phyloP scores from a whole-genome alignment of 2,329 filamentous ascomycete species.

The Chaetomium sp. region DNA sequence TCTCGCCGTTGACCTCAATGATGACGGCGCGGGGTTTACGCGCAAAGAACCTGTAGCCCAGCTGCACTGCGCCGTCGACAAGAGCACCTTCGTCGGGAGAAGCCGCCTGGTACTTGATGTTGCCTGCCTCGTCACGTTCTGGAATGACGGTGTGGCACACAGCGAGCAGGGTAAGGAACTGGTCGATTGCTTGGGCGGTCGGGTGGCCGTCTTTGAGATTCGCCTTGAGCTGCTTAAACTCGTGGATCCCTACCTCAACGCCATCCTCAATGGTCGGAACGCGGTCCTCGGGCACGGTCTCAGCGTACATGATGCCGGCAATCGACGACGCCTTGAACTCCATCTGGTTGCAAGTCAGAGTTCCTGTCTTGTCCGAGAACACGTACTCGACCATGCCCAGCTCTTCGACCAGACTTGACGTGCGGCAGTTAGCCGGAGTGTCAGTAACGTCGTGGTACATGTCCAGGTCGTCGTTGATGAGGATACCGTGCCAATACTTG shows the following conservation, averaged over 20 bases:
- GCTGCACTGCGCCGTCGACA: constrained; percentile 76
- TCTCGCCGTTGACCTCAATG: constrained; percentile 65
- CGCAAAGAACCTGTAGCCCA: constrained; percentile 87
- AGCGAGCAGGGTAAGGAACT: constrained; percentile 80
- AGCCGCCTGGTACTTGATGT: constrained; percentile 96
- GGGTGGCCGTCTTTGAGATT: constrained; percentile 55
- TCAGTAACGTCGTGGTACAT: constrained; percentile 97
- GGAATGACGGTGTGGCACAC: constrained; percentile 98
- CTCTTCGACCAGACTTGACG: constrained; percentile 93
- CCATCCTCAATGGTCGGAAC: constrained; percentile 73
- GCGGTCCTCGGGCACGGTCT: constrained; percentile 85
- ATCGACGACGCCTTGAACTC: constrained; percentile 96
- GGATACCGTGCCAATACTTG: constrained; percentile 95
- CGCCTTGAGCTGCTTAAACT: constrained; percentile 67
- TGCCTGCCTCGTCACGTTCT: constrained; percentile 70
- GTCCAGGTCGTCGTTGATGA: constrained; percentile 95
- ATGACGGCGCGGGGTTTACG: constrained; percentile 85
- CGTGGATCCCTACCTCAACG: constrained; percentile 70
- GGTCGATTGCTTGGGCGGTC: constrained; percentile 52
- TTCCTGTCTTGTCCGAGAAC: constrained; percentile 97
- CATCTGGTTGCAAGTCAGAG: constrained; percentile 97
- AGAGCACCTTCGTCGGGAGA: constrained; percentile 97
- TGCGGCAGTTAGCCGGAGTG: constrained; percentile 91
- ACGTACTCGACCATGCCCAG: constrained; percentile 97
- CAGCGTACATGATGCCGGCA: constrained; percentile 86